Base-by-base conservation (phyloP, 1,284 basidiomycete genomes). In the Abortiporus biennis region DNA sequence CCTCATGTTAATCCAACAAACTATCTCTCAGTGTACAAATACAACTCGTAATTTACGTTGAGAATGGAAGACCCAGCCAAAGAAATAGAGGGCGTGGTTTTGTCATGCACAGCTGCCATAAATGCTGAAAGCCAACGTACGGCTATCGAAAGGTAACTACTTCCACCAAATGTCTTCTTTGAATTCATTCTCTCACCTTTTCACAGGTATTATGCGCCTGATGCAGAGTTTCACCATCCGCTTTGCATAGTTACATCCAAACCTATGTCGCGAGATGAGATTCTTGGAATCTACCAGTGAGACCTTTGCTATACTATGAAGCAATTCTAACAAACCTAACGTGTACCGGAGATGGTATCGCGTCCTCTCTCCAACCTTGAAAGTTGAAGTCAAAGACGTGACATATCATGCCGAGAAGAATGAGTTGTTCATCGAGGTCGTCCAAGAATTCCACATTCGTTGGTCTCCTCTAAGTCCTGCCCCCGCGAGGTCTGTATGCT, bases 191-290 rank as follows among this genome's bases (percentile, higher is more conserved):
- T 30, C n/a, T 12, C n/a, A 3, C 17, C 33, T 20, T 5, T 21
- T 6, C 17, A 8, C 30, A 61, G 62, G 36, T 80, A 74, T 51
- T 73, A 74, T 57, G 66, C 68, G 0, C 58, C 64, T 4, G 67
- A 80, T 49, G 73, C 72, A 22, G 65, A 60, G 0, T 78, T 80
- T 54, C 65, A 68, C 29, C 76, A 80, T 54, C 78, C 78, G 0
- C 47, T 79, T 6, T 76, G 69, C 55, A 54, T 58, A 36, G 70
- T 81, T 3, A 42, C 56, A 3, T 57, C 71, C 11, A 66, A 63
- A 0, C 64, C 63, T 4, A 61, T 65, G 32, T 78, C 76, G 13
- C 66, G 77, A 43, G 71, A 75, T 9, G 55, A 55, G 6, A 57
- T 80, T 13, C 61, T 78, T 25, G 71, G 67, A 3, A 68, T 81